These are phyloP conservation scores for Curvularia verruculosa DNA, from an alignment of 2,329 filamentous ascomycete genomes.

Conservation along the genomic window DNA sequence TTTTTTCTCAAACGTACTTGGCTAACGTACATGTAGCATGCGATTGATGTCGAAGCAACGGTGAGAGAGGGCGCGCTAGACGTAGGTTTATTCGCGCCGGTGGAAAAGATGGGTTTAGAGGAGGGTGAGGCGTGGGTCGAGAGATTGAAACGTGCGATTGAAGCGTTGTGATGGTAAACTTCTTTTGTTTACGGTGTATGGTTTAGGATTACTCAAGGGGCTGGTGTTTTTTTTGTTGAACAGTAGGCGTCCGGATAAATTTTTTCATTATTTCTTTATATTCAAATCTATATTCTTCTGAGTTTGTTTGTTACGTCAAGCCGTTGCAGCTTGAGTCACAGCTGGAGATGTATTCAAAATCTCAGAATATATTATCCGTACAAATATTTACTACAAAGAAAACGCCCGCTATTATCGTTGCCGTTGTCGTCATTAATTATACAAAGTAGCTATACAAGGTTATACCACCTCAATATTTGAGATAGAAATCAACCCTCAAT, in stretches of 20 bases:
- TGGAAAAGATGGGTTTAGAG: conserved; percentile 50
- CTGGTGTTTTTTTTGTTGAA: neutral
- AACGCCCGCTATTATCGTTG: neutral
- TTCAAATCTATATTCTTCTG: too few relatives aligned
- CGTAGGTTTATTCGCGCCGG: conserved; percentile 60
- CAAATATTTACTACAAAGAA: neutral
- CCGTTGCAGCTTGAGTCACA: too few relatives aligned
- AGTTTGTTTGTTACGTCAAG: too few relatives aligned
- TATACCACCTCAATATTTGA: neutral
- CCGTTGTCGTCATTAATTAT: neutral
- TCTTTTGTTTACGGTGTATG: too few relatives aligned
- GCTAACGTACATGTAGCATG: conserved; percentile 49
- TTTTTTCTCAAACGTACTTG: conserved; percentile 51
- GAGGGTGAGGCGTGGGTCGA: conserved; percentile 46
- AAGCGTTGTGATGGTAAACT: neutral
- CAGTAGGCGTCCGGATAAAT: too few relatives aligned
- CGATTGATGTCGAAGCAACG: conserved; percentile 63
- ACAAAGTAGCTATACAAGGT: neutral
- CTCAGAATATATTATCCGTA: neutral
- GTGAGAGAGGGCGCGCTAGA: conserved; percentile 57
- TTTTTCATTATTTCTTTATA: too few relatives aligned
- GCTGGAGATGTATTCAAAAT: neutral
- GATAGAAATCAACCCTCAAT: neutral
- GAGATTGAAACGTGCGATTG: conserved; percentile 32
- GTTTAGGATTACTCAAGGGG: too few relatives aligned